Conservation (phyloP, 2,329 filamentous ascomycete species). For the Ascochyta fabae region DNA sequence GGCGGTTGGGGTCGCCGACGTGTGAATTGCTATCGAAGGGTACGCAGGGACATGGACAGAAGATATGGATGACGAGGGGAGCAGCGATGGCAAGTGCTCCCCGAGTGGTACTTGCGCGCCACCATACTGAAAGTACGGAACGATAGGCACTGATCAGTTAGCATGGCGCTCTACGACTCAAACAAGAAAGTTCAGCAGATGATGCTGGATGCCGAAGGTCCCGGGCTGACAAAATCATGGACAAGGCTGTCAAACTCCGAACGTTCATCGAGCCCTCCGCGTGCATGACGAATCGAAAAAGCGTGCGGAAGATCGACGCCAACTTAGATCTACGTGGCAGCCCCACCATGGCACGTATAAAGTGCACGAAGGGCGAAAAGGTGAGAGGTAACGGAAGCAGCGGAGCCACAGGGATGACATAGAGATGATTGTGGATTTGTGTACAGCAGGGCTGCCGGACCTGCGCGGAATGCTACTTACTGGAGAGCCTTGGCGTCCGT, state of each 20-base stretch:
- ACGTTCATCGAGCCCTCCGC: slow-evolving; percentile 15
- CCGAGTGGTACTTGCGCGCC: slow-evolving; percentile 46
- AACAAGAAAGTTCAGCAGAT: slow-evolving; percentile 14
- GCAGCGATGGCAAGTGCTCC: slow-evolving; percentile 32
- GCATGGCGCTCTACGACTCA: slow-evolving; percentile 27
- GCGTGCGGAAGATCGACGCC: slow-evolving; percentile 32
- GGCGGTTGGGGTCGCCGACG: slow-evolving; percentile 20
- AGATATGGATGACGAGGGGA: slow-evolving; percentile 31
- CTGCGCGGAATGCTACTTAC: slow-evolving; percentile 18
- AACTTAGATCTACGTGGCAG: background rate
- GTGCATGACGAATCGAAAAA: slow-evolving; percentile 22
- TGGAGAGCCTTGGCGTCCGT: slow-evolving; percentile 1
- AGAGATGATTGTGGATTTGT: slow-evolving; percentile 6
- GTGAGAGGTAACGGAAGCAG: slow-evolving; percentile 13
- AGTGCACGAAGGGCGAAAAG: slow-evolving; percentile 4
- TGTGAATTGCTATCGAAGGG: slow-evolving; percentile 29
- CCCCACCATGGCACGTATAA: slow-evolving; percentile 21
- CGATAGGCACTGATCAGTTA: slow-evolving; percentile 46
- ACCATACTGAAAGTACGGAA: slow-evolving; percentile 44
- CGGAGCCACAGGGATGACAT: slow-evolving; percentile 14
- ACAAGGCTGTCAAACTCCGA: slow-evolving; percentile 14
- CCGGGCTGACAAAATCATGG: slow-evolving; percentile 38
- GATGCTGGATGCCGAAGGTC: slow-evolving; percentile 28
- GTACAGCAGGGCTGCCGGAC: slow-evolving; percentile 9
- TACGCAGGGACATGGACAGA: slow-evolving; percentile 34